Evolutionary conservation across 768 basidiomycete genomes (phyloP).

Genomic region (Tylopilus plumbeoviolaceoides): DNA sequence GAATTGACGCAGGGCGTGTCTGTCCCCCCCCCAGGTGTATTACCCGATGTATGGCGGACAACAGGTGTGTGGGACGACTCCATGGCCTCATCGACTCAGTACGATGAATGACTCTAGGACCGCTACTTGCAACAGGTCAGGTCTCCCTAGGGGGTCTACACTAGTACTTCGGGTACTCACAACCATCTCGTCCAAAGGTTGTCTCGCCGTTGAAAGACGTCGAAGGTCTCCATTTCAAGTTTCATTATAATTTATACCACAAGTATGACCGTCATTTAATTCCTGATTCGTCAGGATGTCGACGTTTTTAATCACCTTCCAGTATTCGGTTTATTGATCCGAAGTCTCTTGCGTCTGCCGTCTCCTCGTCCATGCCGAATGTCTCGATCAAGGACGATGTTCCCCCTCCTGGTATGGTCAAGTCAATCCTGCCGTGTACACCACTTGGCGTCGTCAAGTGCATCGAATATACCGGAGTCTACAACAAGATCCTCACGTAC

Average conservation of each 20-base stretch:
- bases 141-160: neutral
- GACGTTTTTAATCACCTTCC: neutral
- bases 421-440: conserved; percentile 96
- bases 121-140: conserved; percentile 92
- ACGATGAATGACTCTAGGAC: conserved; percentile 48
- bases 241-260: conserved; percentile 92
- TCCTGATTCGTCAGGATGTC: neutral
- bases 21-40: conserved; percentile 59
- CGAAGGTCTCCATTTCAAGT: conserved; percentile 95
- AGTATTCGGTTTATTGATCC: conserved; percentile 94
- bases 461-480: conserved; percentile 86
- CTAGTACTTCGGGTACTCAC: too few relatives aligned
- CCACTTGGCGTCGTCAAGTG: conserved; percentile 96
- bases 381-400: conserved; percentile 46
- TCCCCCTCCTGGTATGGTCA: conserved; percentile 82
- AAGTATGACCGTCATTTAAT: conserved; percentile 51
- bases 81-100: conserved; percentile 1
- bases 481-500: conserved; percentile 88
- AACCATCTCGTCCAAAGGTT: conserved; percentile 43
- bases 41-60: conserved; percentile 92
- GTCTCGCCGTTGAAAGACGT: conserved; percentile 97
- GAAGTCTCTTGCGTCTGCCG: conserved; percentile 53
- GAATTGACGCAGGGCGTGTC: neutral
- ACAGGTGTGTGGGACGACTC: conserved; percentile 50
- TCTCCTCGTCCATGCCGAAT: conserved; percentile 30